Conservation (phyloP, 179 eudicot genomes). For the Drosera spatulata region DNA sequence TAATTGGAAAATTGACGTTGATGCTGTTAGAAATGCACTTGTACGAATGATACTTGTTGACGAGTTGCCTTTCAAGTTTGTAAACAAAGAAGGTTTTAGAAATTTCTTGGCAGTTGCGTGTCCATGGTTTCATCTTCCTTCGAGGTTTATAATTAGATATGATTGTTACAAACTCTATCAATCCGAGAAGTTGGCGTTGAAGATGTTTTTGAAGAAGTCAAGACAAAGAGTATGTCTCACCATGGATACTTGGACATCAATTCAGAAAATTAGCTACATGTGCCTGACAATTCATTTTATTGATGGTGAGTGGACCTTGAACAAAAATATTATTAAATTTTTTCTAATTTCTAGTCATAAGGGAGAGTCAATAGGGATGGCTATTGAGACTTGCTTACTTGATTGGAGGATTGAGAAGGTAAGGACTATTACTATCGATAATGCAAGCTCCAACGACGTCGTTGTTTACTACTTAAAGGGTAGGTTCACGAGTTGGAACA, state of each 20-base stretch:
- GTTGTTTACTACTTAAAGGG: constrained; percentile 7
- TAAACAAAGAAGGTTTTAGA: constrained; percentile 7
- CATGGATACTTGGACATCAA: constrained; percentile 17
- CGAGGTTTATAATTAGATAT: not conserved
- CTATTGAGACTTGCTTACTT: constrained; percentile 10
- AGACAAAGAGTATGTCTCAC: no score
- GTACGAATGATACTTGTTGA: constrained; percentile 8
- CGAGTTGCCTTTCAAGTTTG: constrained; percentile 5
- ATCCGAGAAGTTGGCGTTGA: no score
- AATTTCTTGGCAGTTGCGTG: not conserved
- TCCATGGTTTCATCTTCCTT: not conserved
- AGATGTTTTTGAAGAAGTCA: no score
- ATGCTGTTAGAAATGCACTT: no score
- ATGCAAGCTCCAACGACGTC: constrained; percentile 18
- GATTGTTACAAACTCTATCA: constrained; percentile 5
- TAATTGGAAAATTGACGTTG: no score
- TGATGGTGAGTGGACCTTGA: constrained; percentile 13
- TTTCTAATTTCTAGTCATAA: constrained; percentile 15
- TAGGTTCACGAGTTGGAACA: not conserved
- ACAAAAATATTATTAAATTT: constrained; percentile 16
- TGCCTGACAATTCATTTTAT: constrained; percentile 9
- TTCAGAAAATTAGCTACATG: constrained; percentile 9
- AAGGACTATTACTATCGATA: constrained; percentile 9
- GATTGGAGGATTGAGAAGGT: constrained; percentile 14
- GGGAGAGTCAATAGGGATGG: constrained; percentile 7